Base-by-base conservation (phyloP, 2,329 filamentous ascomycete species). In the Macrophomina tecta region DNA sequence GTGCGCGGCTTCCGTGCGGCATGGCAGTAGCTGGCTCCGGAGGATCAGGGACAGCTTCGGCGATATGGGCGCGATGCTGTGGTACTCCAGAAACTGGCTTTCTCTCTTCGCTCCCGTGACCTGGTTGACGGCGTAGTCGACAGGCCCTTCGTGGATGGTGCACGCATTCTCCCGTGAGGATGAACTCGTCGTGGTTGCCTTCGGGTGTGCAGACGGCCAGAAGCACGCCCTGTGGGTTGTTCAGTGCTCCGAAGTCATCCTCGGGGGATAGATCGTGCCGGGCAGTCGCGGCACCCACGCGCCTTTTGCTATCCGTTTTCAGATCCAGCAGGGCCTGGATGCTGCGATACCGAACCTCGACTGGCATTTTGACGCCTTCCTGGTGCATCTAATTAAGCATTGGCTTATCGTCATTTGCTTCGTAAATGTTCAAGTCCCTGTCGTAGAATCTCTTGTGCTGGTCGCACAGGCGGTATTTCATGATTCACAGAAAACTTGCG, bases 401-500 rank as follows among this genome's bases (percentile, higher is more conserved):
- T 4, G 30, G 5, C 18, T 72, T 65, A 55, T 61, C 66, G 53
- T 79, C 76, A 38, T 75, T 60, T 8, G 68, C 63, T 28, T 70
- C 36, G 69, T 84, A 84, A 0, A 69, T 70, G 2, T 79, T 72
- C 58, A 79, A 74, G 49, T 78, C 72, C 38, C 36, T 45, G 23
- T 53, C 14, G 9, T 32, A 64, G 71, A 77, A 83, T 0, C 79
- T 75, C 14, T 65, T 61, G 66, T 77, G 73, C 53, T 81, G 80
- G 5, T 45, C 66, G 1, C 71, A 72, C n/a, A 74, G 73, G 14
- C 82, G 79, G 56, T 83, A 84, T 66, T 81, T 81, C 70, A 83
- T 76, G 3, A 84, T 69, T 68, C 83, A 83, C 2, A 82, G 72
- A 60, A 60, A 83, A 83, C 64, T 82, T 83, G 53, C 82, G 79